Evolutionary conservation across 2,329 filamentous ascomycete species (phyloP).

Genomic region (Immersiporthe knoxdaviesiana): DNA sequence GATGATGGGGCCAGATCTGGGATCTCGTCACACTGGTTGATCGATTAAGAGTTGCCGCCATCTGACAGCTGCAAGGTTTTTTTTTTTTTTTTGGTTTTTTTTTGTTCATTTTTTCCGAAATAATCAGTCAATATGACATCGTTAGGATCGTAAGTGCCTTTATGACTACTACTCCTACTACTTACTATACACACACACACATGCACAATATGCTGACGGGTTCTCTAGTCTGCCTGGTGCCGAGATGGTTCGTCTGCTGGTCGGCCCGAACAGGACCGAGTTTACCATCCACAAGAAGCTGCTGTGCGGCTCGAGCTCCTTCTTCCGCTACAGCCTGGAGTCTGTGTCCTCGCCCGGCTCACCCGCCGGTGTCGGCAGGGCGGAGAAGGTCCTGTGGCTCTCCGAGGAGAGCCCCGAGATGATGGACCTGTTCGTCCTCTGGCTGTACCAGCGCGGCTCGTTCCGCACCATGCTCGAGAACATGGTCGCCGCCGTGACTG

Average conservation of each 20-base stretch:
- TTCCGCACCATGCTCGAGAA: constrained; percentile 51
- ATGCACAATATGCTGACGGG: constrained; percentile 15
- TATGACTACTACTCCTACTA: not conserved
- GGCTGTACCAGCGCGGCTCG: constrained; percentile 50
- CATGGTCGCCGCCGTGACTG: constrained; percentile 39
- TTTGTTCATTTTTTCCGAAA: too few species aligned
- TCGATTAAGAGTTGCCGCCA: constrained; percentile 6
- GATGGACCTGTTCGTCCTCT: constrained; percentile 57
- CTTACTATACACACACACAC: not conserved
- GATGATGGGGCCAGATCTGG: constrained; percentile 3
- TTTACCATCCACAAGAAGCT: constrained; percentile 50
- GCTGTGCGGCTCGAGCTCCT: constrained; percentile 50
- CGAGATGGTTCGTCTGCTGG: constrained; percentile 42
- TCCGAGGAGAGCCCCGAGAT: constrained; percentile 54
- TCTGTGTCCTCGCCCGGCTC: constrained; percentile 38
- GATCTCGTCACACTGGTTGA: constrained; percentile 12
- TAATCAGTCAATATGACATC: constrained; percentile 22
- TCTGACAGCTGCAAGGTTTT: constrained; percentile 8
- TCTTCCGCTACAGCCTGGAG: constrained; percentile 51
- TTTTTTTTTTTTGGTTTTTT: not conserved
- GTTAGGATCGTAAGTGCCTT: constrained; percentile 20
- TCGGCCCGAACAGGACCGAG: constrained; percentile 46
- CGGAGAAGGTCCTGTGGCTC: constrained; percentile 39
- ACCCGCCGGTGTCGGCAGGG: constrained; percentile 29
- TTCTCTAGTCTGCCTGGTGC: constrained; percentile 25